These are phyloP conservation scores for Hymenoscyphus infarciens DNA, from an alignment of 2,329 filamentous ascomycete genomes.

Conservation along the genomic window DNA sequence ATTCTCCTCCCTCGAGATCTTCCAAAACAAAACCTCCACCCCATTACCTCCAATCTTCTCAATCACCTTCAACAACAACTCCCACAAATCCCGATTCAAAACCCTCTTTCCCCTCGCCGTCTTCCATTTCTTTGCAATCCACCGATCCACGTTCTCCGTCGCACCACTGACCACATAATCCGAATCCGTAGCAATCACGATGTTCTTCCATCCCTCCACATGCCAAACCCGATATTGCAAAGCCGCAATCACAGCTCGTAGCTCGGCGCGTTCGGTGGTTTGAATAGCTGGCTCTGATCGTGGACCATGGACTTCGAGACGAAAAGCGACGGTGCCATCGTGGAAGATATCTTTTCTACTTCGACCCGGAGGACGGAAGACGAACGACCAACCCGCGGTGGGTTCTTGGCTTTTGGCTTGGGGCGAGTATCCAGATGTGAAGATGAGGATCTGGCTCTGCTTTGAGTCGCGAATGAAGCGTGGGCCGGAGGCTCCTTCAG, in stretches of 20 bases:
- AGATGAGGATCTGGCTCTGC: neutral
- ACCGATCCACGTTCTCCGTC: slow-evolving; percentile 42
- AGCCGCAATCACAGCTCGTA: slow-evolving; percentile 51
- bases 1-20: slow-evolving; percentile 44
- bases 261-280: slow-evolving; percentile 52
- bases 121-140: slow-evolving; percentile 46
- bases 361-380: neutral
- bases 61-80: slow-evolving; percentile 43
- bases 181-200: slow-evolving; percentile 54
- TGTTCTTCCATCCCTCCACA: slow-evolving; percentile 31
- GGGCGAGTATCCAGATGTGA: neutral
- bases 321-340: slow-evolving; percentile 28
- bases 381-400: neutral
- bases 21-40: slow-evolving; percentile 45
- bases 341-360: neutral
- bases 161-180: slow-evolving; percentile 47
- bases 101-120: slow-evolving; percentile 37
- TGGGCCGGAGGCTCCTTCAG: neutral
- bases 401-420: neutral
- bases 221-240: slow-evolving; percentile 45
- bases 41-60: slow-evolving; percentile 34
- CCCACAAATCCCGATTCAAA: slow-evolving; percentile 52
- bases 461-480: neutral
- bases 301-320: slow-evolving; percentile 44
- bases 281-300: slow-evolving; percentile 38